Conservation (phyloP, 805 yeast genomes). For the Kodamaea fukazawae region DNA sequence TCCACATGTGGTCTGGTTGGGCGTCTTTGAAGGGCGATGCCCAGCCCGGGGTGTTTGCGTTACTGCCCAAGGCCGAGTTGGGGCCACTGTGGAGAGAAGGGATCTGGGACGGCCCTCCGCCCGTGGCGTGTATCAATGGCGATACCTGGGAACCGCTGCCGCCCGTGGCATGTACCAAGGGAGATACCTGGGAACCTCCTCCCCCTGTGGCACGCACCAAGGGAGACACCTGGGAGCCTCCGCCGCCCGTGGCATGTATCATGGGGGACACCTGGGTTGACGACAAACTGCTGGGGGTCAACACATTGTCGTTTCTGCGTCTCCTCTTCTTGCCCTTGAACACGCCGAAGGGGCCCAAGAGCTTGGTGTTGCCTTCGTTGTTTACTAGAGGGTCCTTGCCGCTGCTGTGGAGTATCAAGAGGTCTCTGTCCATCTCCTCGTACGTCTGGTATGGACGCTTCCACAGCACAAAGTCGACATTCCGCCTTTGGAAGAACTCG, state of each 20-base stretch:
- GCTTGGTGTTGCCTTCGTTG: slow-evolving; percentile 45
- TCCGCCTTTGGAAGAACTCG: slow-evolving; percentile 65
- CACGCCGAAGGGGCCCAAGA: slow-evolving; percentile 81
- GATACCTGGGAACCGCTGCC: not conserved
- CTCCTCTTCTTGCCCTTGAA: slow-evolving; percentile 37
- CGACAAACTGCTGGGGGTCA: not conserved
- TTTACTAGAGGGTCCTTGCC: slow-evolving; percentile 33
- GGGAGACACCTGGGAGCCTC: no score
- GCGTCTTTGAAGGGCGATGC: slow-evolving; percentile 5
- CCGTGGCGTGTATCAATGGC: not conserved
- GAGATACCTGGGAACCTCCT: no score
- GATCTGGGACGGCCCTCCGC: not conserved
- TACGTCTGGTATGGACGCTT: slow-evolving; percentile 63
- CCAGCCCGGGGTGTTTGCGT: slow-evolving; percentile 1
- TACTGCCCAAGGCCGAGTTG: not conserved
- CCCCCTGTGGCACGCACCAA: no score
- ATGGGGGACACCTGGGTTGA: no score
- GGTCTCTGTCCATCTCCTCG: slow-evolving; percentile 77
- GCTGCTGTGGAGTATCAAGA: slow-evolving; percentile 52
- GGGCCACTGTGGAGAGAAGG: not conserved
- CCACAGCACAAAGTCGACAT: slow-evolving; percentile 72
- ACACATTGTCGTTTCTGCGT: not conserved
- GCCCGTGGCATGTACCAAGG: not conserved
- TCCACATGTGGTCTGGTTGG: slow-evolving; percentile 58
- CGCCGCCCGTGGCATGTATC: no score